phyloP scores from a whole-genome alignment of 768 basidiomycete genomes.

The Podaxis mareebaensis region DNA sequence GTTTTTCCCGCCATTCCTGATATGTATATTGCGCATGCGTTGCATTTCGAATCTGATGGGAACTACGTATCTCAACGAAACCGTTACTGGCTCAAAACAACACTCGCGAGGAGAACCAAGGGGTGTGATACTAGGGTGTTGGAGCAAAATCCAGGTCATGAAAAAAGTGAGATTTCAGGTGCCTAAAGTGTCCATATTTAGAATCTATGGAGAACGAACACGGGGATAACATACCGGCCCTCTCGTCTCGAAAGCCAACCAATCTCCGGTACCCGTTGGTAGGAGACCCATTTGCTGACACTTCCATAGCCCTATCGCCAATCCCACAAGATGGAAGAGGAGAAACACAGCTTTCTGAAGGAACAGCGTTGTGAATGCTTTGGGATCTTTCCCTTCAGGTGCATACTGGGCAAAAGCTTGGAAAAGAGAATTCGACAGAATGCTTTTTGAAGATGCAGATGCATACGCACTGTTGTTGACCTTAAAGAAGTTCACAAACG shows the following conservation, averaged over 20 bases:
- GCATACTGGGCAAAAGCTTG: constrained; percentile 76
- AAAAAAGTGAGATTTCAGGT: constrained; percentile 31
- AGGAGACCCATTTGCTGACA: constrained; percentile 90
- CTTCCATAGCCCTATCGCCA: constrained; percentile 89
- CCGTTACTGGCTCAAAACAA: not conserved
- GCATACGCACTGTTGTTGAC: constrained; percentile 71
- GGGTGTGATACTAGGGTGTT: not conserved
- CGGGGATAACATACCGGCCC: constrained; percentile 50
- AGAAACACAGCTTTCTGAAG: constrained; percentile 74
- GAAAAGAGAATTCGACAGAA: not conserved
- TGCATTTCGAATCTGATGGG: not conserved
- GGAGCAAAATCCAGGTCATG: not conserved
- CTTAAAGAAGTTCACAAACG: constrained; percentile 78
- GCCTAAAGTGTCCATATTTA: constrained; percentile 28
- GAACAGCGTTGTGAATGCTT: constrained; percentile 54
- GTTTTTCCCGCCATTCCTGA: not conserved
- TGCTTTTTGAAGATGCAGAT: not conserved
- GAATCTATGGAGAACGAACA: not conserved
- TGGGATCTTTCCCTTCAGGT: constrained; percentile 57
- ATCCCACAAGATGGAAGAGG: constrained; percentile 72
- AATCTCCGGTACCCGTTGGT: constrained; percentile 90
- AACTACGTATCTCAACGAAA: not conserved
- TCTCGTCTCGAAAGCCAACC: constrained; percentile 90
- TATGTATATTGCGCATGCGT: not conserved
- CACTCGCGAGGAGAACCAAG: not conserved